Conservation (phyloP, 768 basidiomycete species). For the Amyloporia xantha region DNA sequence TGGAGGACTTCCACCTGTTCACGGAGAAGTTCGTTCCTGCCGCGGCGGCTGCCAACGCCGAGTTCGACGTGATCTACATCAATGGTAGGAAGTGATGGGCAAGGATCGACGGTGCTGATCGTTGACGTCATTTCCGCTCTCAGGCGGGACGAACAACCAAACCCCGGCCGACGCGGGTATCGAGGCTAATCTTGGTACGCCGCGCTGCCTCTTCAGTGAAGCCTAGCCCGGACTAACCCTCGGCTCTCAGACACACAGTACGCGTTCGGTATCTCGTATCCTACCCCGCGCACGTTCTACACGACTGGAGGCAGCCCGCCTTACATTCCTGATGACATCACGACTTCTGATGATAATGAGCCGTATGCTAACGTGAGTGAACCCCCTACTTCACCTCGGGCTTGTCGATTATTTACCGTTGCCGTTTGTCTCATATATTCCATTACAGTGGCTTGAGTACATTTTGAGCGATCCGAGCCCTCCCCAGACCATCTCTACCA, state of each 20-base stretch:
- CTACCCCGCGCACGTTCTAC: slow-evolving; percentile 52
- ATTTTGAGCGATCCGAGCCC: slow-evolving; percentile 37
- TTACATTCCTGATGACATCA: slow-evolving; percentile 39
- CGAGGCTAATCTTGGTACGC: slow-evolving; percentile 50
- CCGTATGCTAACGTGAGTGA: slow-evolving; percentile 38
- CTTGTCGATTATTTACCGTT: neutral
- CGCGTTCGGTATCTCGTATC: slow-evolving; percentile 56
- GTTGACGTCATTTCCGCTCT: slow-evolving; percentile 11
- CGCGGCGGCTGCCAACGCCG: slow-evolving; percentile 32
- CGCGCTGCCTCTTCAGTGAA: neutral
- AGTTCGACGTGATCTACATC: slow-evolving; percentile 48
- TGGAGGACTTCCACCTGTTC: slow-evolving; percentile 26
- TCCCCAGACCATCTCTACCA: slow-evolving; percentile 62
- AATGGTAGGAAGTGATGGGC: slow-evolving; percentile 46
- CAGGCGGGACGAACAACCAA: slow-evolving; percentile 56
- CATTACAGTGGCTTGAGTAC: slow-evolving; percentile 53
- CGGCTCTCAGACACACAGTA: slow-evolving; percentile 47
- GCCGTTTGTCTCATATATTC: neutral
- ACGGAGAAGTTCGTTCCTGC: slow-evolving; percentile 24
- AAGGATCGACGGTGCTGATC: slow-evolving; percentile 19
- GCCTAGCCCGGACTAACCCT: neutral
- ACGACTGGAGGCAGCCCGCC: slow-evolving; percentile 59
- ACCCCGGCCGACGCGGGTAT: slow-evolving; percentile 41
- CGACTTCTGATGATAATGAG: slow-evolving; percentile 39
- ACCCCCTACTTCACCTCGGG: too few relatives aligned